Conservation (phyloP, 768 basidiomycete species). For the Termitomyces sp. region DNA sequence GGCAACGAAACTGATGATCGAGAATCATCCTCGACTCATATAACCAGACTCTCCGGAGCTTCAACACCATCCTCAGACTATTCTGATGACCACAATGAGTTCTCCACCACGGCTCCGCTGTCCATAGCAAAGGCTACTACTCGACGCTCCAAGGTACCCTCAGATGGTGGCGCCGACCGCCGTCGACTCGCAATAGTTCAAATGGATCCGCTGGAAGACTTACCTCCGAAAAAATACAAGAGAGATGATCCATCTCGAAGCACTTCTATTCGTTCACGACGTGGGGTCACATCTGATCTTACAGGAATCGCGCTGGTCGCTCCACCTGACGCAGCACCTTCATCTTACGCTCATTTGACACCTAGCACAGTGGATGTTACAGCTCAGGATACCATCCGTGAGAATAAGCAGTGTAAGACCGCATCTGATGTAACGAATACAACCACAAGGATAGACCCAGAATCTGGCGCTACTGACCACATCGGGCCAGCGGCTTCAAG, state of each 20-base stretch:
- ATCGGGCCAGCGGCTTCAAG: conserved; percentile 4
- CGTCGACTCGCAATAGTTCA: conserved; percentile 64
- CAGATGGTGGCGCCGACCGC: conserved; percentile 58
- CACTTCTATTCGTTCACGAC: conserved; percentile 30
- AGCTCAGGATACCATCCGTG: conserved; percentile 4
- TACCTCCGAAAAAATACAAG: conserved; percentile 18
- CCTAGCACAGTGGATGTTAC: conserved; percentile 26
- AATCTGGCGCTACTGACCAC: conserved; percentile 48
- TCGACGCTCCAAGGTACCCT: conserved; percentile 45
- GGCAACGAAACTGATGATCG: conserved; percentile 20
- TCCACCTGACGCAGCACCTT: conserved; percentile 61
- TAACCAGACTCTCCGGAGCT: conserved; percentile 23
- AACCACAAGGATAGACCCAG: conserved; percentile 25
- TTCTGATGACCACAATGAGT: conserved; percentile 33
- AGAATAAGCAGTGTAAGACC: conserved; percentile 35
- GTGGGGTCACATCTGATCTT: conserved; percentile 33
- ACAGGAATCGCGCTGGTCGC: conserved; percentile 62
- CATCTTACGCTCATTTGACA: conserved; percentile 45
- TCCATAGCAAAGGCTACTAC: conserved; percentile 24
- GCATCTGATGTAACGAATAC: conserved; percentile 40
- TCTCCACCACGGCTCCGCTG: conserved; percentile 15
- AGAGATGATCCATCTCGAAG: conserved; percentile 21
- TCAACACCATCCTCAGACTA: conserved; percentile 47
- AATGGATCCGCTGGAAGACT: conserved; percentile 37
- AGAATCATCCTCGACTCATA: conserved; percentile 16